Evolutionary conservation across 352 stramenopile genomes (phyloP).

Genomic region (Phytophthora macrochlamydospora): DNA sequence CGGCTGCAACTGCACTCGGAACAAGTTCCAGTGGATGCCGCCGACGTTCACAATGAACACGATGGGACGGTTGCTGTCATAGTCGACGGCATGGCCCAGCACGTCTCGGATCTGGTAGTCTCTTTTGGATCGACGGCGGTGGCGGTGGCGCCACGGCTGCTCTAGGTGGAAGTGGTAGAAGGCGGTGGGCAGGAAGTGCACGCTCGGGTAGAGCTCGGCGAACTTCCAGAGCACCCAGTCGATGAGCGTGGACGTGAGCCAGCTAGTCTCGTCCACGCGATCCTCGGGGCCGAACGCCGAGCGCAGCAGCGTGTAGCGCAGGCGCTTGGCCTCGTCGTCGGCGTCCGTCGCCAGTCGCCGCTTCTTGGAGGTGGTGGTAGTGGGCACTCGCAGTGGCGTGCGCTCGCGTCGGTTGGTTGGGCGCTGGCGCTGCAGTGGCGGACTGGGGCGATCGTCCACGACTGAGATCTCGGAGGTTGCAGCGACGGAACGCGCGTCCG

Average conservation of each 20-base stretch:
- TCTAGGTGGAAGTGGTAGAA: conserved; percentile 80
- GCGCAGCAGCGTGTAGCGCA: conserved; percentile 45
- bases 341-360: conserved; percentile 10
- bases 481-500: not conserved
- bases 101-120: conserved; percentile 70
- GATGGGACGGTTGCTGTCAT: conserved; percentile 52
- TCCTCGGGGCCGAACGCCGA: conserved; percentile 64
- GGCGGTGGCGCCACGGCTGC: conserved; percentile 23
- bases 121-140: conserved; percentile 11
- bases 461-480: not conserved
- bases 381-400: conserved; percentile 9
- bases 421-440: conserved; percentile 5
- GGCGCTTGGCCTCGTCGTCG: conserved; percentile 26
- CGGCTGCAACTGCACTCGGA: conserved; percentile 78
- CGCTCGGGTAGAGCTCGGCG: conserved; percentile 64
- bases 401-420: conserved; percentile 12
- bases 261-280: conserved; percentile 75
- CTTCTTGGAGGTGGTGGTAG: conserved; percentile 15
- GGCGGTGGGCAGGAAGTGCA: conserved; percentile 87
- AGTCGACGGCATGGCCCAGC: conserved; percentile 68
- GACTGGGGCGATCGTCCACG: not conserved
- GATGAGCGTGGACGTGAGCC: conserved; percentile 86
- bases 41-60: conserved; percentile 87
- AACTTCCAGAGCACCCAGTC: conserved; percentile 86
- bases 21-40: conserved; percentile 89